phyloP scores from a whole-genome alignment of 176 grass and related monocot species.

The Musa schizocarpa region DNA sequence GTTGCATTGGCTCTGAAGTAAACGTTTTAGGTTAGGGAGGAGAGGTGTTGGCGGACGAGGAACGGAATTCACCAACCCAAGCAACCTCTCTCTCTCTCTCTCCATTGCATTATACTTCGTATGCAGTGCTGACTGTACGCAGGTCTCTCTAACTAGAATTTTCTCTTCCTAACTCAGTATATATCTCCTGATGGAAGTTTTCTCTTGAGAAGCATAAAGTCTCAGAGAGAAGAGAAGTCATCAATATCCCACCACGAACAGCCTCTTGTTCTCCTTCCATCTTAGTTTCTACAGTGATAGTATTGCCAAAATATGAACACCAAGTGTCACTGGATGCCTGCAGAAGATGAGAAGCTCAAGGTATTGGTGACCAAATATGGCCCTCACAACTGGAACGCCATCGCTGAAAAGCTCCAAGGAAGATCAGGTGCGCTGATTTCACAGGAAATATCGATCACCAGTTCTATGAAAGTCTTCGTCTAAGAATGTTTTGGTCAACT shows the following conservation, averaged over 20 bases:
- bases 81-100: not conserved
- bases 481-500: too few species aligned
- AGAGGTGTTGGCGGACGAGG: not conserved
- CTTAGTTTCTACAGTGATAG: not conserved
- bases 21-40: constrained; percentile 5
- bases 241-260: not conserved
- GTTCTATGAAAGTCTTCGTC: too few species aligned
- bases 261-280: not conserved
- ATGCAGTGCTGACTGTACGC: not conserved
- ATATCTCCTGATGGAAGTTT: not conserved
- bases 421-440: not conserved
- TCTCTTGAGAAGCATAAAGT: not conserved
- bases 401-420: constrained; percentile 4
- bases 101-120: not conserved
- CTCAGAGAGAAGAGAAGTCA: not conserved
- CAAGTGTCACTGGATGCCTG: constrained; percentile 9
- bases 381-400: constrained; percentile 11
- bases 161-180: not conserved
- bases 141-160: not conserved
- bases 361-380: not conserved
- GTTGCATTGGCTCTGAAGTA: not conserved
- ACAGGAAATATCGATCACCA: too few species aligned
- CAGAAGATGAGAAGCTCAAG: constrained; percentile 8
- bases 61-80: constrained; percentile 1
- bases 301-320: not conserved